A percentile compares a stretch with the other conserved stretches of the same genome.
Evolutionary conservation across 2,329 filamentous ascomycete genomes (phyloP).

Genomic region (Trichoderma asperellum): DNA sequence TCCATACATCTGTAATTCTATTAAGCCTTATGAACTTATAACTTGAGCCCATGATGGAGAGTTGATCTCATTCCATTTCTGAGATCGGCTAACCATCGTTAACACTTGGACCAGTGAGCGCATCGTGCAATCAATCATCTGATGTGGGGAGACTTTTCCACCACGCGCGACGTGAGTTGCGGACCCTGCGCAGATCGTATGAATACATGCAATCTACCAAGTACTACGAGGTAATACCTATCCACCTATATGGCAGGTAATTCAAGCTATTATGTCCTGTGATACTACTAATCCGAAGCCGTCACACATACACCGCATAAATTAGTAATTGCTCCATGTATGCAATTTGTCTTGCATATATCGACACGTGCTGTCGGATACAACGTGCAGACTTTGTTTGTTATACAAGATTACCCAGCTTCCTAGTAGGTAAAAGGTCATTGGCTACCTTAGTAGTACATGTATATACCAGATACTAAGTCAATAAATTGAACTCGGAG

Average conservation of each 20-base stretch:
- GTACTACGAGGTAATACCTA: neutral
- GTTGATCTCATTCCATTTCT: neutral
- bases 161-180: neutral
- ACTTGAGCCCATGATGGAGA: neutral
- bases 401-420: neutral
- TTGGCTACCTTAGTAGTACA: neutral
- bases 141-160: constrained; percentile 12
- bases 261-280: neutral
- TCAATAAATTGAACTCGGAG: neutral
- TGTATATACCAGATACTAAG: too few species aligned
- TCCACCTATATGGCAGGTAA: neutral
- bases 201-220: neutral
- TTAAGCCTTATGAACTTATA: neutral
- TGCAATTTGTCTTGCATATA: constrained; percentile 2
- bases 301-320: neutral
- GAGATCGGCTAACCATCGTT: neutral
- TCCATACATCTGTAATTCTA: neutral
- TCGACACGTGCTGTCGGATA: neutral
- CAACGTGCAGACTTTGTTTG: neutral
- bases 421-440: neutral
- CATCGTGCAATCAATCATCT: neutral
- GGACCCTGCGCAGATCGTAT: constrained; percentile 17
- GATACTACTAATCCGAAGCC: neutral
- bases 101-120: neutral
- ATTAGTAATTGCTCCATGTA: neutral